Base-by-base conservation (phyloP, 805 yeast species). In the Nematodospora valgi region DNA sequence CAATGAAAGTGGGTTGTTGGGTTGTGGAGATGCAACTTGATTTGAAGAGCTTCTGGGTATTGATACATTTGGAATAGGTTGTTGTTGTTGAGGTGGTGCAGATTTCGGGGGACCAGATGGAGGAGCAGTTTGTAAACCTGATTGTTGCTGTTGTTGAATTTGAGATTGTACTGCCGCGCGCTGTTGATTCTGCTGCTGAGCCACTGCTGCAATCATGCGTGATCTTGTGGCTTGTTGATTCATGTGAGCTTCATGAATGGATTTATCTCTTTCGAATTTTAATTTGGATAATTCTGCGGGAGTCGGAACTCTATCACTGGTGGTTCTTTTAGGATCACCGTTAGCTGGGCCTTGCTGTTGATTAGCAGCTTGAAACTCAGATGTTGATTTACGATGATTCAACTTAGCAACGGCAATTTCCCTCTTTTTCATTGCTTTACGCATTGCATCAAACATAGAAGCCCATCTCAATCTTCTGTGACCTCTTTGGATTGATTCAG, bases 401-500 rank as follows among this genome's bases (percentile, higher is more conserved):
- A 58, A 43, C 40, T 64, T 64, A 4, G 70, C 61, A 7, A 51
- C 44, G 4, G 79, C 76, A 47, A 72, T 78, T 56, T 93, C 98
- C 29, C 98, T 72, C 55, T 89, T 89, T 47, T 86, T 78, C 82
- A 89, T 86, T 46, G 83, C 70, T 59, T 88, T 88, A 39, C 96
- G 72, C 64, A 93, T 82, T 1, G 95, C 96, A 54, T 93, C 98
- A 65, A 93, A 86, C 86, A 93, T 84, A 36, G 95, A 84, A 0
- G 96, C 96, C 97, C 97, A 93, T 45, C 98, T 74, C 40, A 91
- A 67, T 35, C 95, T 70, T 40, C 85, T 70, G 51, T 93, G 96
- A 13, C 98, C 98, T 44, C 98, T 66, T 58, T 91, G 97, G 30
- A 88, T 83, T 0, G 95, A 84, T 49, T 91, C 97, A 15, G 78